A percentile compares a stretch with the other conserved stretches of the same genome.
These are phyloP conservation scores for Xylariomycetidae sp. DNA, from an alignment of 2,329 filamentous ascomycete genomes.

Conservation along the genomic window DNA sequence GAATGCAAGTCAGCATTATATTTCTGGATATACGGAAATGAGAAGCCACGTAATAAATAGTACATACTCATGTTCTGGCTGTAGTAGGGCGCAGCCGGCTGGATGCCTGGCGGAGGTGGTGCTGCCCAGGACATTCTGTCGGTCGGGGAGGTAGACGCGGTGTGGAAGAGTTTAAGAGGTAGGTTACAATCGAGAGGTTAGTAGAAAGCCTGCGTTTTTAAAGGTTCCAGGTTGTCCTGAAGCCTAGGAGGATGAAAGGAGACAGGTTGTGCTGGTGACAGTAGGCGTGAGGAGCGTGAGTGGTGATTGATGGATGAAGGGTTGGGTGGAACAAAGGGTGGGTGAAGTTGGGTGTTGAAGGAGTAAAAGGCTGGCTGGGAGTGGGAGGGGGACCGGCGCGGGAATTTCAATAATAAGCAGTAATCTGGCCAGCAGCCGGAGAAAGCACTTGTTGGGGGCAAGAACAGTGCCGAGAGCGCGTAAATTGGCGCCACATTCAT, in stretches of 20 bases:
- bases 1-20: constrained; percentile 21
- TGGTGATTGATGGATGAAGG: constrained; percentile 5
- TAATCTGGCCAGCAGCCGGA: constrained; percentile 2
- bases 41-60: neutral
- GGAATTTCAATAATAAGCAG: constrained; percentile 6
- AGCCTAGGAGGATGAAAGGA: too few relatives aligned
- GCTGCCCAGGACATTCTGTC: constrained; percentile 24
- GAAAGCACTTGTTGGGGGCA: constrained; percentile 1
- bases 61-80: constrained; percentile 19
- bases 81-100: constrained; percentile 21
- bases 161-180: neutral
- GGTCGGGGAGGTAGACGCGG: constrained; percentile 5
- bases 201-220: too few relatives aligned
- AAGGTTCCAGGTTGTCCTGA: too few relatives aligned
- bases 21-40: too few relatives aligned
- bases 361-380: constrained; percentile 2
- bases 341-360: constrained; percentile 3
- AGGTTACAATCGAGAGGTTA: constrained; percentile 9
- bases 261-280: too few relatives aligned
- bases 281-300: constrained; percentile 6
- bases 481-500: too few relatives aligned
- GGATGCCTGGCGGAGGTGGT: constrained; percentile 22
- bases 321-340: constrained; percentile 3
- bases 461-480: constrained; percentile 8
- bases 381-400: constrained; percentile 7